phyloP scores from a whole-genome alignment of 768 basidiomycete species.

The Kwoniella mangroviensis region DNA sequence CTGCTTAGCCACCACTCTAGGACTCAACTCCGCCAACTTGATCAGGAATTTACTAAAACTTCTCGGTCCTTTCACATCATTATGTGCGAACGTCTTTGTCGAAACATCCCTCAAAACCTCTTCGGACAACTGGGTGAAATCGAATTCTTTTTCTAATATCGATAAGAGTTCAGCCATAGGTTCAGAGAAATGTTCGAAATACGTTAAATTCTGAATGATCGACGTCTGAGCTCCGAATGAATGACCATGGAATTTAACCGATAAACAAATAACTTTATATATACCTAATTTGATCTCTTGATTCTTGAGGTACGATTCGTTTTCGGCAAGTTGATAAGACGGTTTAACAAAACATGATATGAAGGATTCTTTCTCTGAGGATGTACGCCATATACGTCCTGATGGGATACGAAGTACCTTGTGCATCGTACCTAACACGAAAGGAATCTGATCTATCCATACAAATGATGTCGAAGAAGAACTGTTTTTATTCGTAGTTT shows the following conservation, averaged over 20 bases:
- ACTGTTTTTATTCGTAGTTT: constrained; percentile 38
- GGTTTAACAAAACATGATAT: constrained; percentile 85
- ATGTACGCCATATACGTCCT: constrained; percentile 87
- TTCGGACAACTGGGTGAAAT: constrained; percentile 85
- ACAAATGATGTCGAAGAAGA: constrained; percentile 53
- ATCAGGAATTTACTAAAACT: constrained; percentile 84
- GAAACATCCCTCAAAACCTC: constrained; percentile 70
- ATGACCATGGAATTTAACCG: constrained; percentile 90
- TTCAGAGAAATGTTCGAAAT: constrained; percentile 91
- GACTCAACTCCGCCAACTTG: constrained; percentile 76
- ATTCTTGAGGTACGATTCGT: constrained; percentile 84
- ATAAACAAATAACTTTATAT: constrained; percentile 85
- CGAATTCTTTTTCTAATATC: constrained; percentile 79
- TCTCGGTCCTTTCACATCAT: constrained; percentile 82
- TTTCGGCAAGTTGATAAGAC: constrained; percentile 83
- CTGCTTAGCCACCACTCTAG: constrained; percentile 83
- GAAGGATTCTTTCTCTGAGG: constrained; percentile 81
- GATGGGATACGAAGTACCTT: constrained; percentile 72
- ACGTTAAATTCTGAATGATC: constrained; percentile 89
- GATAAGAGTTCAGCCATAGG: constrained; percentile 89
- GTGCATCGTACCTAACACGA: constrained; percentile 70
- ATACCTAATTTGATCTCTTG: constrained; percentile 72
- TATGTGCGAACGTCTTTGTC: constrained; percentile 40
- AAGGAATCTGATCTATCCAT: constrained; percentile 78
- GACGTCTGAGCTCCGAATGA: constrained; percentile 80